Percentiles rank a stretch among this genome's conserved stretches.
These are phyloP conservation scores for Leishmania major DNA, from an alignment of 208 protist genomes.

Conservation along the genomic window DNA sequence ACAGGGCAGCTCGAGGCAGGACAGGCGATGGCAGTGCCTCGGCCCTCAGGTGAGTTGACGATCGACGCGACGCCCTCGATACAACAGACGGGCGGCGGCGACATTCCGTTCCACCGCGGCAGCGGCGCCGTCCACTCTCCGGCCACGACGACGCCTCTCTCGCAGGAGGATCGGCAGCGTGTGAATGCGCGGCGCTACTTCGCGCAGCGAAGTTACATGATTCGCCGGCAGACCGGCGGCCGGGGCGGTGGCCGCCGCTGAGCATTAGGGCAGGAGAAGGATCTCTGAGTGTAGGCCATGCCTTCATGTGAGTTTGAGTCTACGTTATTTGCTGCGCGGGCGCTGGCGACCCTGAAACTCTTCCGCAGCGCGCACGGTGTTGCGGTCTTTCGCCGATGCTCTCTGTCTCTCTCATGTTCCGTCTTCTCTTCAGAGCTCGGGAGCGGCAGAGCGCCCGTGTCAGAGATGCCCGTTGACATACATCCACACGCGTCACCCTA, in stretches of 20 bases:
- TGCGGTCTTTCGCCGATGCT: background rate
- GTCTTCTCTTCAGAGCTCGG: background rate
- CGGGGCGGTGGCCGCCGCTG: constrained; percentile 16
- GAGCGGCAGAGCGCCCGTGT: background rate
- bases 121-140: background rate
- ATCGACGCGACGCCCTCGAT: background rate
- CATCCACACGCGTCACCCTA: background rate
- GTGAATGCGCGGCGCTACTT: constrained; percentile 51
- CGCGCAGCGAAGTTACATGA: constrained; percentile 31
- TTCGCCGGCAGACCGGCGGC: constrained; percentile 11
- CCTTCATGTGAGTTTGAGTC: background rate
- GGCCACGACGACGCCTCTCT: background rate
- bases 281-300: background rate
- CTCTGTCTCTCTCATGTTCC: background rate
- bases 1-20: background rate
- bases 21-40: background rate
- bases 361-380: background rate
- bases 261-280: background rate
- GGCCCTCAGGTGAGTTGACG: background rate
- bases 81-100: background rate
- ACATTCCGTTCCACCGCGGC: background rate
- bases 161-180: constrained; percentile 35
- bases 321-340: background rate
- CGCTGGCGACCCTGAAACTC: background rate
- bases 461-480: background rate